Evolutionary conservation across 2,329 filamentous ascomycete genomes (phyloP), one percentile per base, ranked within the genome.

Genomic region (Penicillium decumbens): DNA sequence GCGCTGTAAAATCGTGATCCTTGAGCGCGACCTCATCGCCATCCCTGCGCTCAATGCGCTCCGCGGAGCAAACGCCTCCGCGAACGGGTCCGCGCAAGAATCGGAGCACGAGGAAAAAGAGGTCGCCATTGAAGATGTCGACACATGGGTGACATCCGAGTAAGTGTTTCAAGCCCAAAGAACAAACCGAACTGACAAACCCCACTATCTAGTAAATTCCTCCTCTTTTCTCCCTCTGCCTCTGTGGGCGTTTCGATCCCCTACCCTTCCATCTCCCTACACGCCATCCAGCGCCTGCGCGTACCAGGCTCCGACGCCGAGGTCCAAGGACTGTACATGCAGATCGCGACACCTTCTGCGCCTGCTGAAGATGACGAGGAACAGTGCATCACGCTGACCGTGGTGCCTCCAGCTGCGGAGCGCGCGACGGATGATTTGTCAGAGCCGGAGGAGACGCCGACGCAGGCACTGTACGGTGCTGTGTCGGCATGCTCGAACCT

Each of bases 121-220:
- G 43, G 49, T 71, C 25, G 64, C 69, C 4, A 63, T 77, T 18
- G 64, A 70, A 10, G 66, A 60, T 9, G 57, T 77, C 4, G 69
- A 75, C 50, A 60, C 72, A 15, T 77, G 74, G 71, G 74, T 76
- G n/a, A 74, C 74, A 35, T 75, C 74, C 24, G 72, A 75, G 74
- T 77, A 63, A 55, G 68, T 58, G 7, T 7, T 39, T 3, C 7
- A 12, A 18, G 1, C 18, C 3, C 27, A 13, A 2, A 2, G 15
- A 4, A 18, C 6, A n/a, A n/a, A 40, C 12, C 3, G 7, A 47
- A 18, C 30, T 30, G 47, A 49, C 45, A 15, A 23, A 43, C 20
- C 25, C 3, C n/a, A 13, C 13, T n/a, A 23, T 29, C 12, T 23
- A 76, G 74, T 39, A 74, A 74, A 61, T 66, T 77, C 48, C 57